These are phyloP conservation scores for Penicillium psychrofluorescens DNA, from an alignment of 495 filamentous ascomycete genomes.

Conservation along the genomic window DNA sequence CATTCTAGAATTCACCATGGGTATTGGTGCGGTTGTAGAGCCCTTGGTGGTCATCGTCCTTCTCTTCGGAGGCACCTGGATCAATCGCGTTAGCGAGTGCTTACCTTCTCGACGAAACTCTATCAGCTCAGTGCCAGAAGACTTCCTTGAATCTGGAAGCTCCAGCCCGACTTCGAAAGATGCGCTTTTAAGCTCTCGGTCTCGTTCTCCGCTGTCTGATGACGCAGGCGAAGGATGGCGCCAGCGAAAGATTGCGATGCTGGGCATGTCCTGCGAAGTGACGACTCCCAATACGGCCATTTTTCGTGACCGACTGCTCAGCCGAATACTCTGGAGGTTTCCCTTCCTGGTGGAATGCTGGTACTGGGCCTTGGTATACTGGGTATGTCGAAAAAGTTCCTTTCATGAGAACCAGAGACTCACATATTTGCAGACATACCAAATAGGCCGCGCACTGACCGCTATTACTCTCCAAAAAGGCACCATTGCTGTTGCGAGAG, in stretches of 20 bases:
- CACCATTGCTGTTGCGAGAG: conserved; percentile 48
- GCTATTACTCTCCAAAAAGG: conserved; percentile 51
- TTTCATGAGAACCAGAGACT: not conserved
- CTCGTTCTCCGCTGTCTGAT: conserved; percentile 22
- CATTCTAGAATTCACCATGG: conserved; percentile 31
- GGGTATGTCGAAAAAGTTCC: conserved; percentile 29
- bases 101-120: too few relatives aligned
- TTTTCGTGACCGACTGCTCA: conserved; percentile 47
- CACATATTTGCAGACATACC: conserved; percentile 41
- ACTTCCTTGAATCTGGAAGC: conserved; percentile 24
- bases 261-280: conserved; percentile 26
- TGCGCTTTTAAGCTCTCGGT: conserved; percentile 15
- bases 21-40: conserved; percentile 44
- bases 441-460: conserved; percentile 55
- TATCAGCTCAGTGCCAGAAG: conserved; percentile 9
- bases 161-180: conserved; percentile 24
- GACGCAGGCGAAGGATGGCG: conserved; percentile 28
- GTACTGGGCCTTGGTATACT: conserved; percentile 70
- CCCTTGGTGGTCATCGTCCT: conserved; percentile 48
- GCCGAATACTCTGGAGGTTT: conserved; percentile 55
- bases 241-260: conserved; percentile 32
- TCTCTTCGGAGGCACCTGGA: conserved; percentile 54
- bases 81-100: conserved; percentile 34
- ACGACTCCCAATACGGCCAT: conserved; percentile 47
- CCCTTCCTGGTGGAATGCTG: conserved; percentile 76